Conservation (phyloP, 148 eudicot genomes). For the Nepenthes gracilis region DNA sequence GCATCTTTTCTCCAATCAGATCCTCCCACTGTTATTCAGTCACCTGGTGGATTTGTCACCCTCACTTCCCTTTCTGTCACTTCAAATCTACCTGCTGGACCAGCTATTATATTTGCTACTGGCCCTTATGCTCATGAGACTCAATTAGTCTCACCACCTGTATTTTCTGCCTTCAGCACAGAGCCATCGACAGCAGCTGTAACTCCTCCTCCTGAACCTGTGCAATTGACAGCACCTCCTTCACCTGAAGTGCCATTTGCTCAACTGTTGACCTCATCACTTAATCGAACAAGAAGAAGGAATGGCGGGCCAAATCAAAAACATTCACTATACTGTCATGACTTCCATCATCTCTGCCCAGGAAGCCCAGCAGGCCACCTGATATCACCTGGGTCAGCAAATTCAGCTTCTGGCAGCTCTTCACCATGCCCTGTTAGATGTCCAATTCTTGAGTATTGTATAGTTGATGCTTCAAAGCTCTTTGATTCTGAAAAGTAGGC, state of each 20-base stretch:
- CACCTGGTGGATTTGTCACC: neutral
- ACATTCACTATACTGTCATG: neutral
- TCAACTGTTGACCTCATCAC: constrained; percentile 19
- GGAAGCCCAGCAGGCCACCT: neutral
- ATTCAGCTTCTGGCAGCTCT: neutral
- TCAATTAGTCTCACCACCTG: constrained; percentile 65
- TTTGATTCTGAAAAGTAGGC: neutral
- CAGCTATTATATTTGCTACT: neutral
- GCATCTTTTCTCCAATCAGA: neutral
- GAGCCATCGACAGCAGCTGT: constrained; percentile 56
- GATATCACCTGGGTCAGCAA: neutral
- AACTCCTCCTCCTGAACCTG: constrained; percentile 55
- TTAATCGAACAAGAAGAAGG: neutral
- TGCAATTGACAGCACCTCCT: constrained; percentile 49
- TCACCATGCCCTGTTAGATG: neutral
- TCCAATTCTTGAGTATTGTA: neutral
- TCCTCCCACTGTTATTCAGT: neutral
- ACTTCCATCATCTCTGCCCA: neutral
- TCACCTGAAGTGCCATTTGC: constrained; percentile 67
- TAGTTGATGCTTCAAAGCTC: neutral
- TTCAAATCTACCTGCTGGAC: neutral
- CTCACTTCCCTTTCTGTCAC: neutral
- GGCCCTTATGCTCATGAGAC: constrained; percentile 64
- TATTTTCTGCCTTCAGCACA: constrained; percentile 45
- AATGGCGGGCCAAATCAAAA: neutral